A percentile compares a stretch with the other conserved stretches of the same genome.
phyloP scores from a whole-genome alignment of 2,329 filamentous ascomycete species.

The Tolypocladium ophioglossoides region DNA sequence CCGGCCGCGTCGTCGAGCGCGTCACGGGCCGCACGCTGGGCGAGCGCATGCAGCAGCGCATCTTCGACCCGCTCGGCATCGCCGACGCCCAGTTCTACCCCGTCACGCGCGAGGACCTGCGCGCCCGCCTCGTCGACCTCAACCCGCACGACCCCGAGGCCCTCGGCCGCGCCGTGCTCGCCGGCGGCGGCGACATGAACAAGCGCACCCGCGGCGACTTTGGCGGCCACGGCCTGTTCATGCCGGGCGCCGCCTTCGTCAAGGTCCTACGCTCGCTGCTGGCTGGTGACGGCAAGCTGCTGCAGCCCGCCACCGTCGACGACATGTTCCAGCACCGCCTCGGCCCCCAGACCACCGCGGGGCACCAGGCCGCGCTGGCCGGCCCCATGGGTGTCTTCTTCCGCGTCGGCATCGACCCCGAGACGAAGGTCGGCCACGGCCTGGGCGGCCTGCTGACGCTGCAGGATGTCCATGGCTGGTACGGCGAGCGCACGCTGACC shows the following conservation, averaged over 20 bases:
- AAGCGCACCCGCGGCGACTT: conserved; percentile 15
- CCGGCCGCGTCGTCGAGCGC: conserved; percentile 30
- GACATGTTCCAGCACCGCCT: conserved; percentile 39
- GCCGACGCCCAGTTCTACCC: conserved; percentile 26
- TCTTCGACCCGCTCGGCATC: conserved; percentile 27
- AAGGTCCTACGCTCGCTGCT: conserved; percentile 32
- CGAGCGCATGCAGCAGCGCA: conserved; percentile 23
- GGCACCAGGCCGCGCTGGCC: conserved; percentile 16
- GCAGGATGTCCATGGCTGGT: conserved; percentile 30
- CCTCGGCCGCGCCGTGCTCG: conserved; percentile 9
- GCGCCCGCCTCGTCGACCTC: conserved; percentile 22
- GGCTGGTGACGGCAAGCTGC: conserved; percentile 34
- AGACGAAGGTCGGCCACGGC: conserved; percentile 24
- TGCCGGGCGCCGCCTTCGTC: conserved; percentile 29
- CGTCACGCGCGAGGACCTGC: conserved; percentile 24
- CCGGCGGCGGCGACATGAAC: conserved; percentile 16
- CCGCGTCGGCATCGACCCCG: conserved; percentile 19
- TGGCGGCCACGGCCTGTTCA: conserved; percentile 33
- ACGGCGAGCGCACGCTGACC: conserved; percentile 29
- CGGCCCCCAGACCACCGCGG: conserved; percentile 13
- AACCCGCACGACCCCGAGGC: conserved; percentile 24
- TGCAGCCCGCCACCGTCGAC: conserved; percentile 28
- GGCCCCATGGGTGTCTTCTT: conserved; percentile 24
- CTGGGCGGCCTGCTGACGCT: conserved; percentile 29
- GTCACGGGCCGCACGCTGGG: conserved; percentile 25